phyloP scores from a whole-genome alignment of 805 yeast species.

The Komagataella pseudopastoris region DNA sequence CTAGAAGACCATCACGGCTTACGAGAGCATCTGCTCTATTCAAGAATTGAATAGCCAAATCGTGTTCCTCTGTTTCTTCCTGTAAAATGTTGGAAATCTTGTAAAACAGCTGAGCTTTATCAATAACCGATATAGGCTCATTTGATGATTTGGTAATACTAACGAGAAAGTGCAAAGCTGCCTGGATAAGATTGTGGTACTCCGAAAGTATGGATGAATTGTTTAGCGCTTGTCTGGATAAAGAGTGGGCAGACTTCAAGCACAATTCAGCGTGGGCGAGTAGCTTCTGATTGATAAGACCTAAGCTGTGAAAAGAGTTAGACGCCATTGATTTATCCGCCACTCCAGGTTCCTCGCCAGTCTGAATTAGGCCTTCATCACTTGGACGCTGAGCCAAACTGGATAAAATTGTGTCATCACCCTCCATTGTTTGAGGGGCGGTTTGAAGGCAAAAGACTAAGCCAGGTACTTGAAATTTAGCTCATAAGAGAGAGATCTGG shows the following conservation, averaged over 20 bases:
- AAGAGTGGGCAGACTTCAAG: not conserved
- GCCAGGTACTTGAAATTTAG: not conserved
- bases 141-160: not conserved
- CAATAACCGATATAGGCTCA: not conserved
- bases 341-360: not conserved
- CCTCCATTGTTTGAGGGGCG: not conserved
- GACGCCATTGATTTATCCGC: not conserved
- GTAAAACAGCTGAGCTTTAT: not conserved
- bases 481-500: not conserved
- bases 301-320: not conserved
- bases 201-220: not conserved
- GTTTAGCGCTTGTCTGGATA: not conserved
- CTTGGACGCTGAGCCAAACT: not conserved
- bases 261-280: not conserved
- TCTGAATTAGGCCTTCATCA: not conserved
- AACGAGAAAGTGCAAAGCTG: not conserved
- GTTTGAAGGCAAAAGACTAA: not conserved
- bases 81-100: not conserved
- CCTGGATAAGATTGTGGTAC: not conserved
- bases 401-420: not conserved
- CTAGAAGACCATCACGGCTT: not conserved
- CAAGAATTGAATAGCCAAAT: not conserved
- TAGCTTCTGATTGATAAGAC: not conserved
- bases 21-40: not conserved
- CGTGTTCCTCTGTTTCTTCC: not conserved